phyloP scores from a whole-genome alignment of 2,329 filamentous ascomycete species.

The Sarocladium oryzae region DNA sequence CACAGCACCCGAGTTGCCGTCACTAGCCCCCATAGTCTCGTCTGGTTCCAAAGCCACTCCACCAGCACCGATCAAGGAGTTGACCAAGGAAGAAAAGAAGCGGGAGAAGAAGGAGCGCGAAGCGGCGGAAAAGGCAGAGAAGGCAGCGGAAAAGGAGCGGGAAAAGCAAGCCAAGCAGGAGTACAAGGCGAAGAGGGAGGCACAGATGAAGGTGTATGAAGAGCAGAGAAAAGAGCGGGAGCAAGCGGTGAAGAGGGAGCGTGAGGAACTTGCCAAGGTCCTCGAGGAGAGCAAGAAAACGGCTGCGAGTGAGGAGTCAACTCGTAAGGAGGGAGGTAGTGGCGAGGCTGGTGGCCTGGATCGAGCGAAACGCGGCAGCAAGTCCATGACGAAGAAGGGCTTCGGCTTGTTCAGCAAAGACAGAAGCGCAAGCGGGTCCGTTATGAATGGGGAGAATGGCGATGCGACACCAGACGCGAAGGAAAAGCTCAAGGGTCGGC shows the following conservation, averaged over 20 bases:
- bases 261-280: slow-evolving; percentile 55
- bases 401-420: slow-evolving; percentile 60
- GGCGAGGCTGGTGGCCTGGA: slow-evolving; percentile 46
- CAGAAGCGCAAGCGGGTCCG: slow-evolving; percentile 24
- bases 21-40: slow-evolving; percentile 12
- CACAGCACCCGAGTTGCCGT: slow-evolving; percentile 47
- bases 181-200: slow-evolving; percentile 37
- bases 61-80: slow-evolving; percentile 19
- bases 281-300: slow-evolving; percentile 61
- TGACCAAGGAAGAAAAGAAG: slow-evolving; percentile 55
- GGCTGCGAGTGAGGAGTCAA: slow-evolving; percentile 46
- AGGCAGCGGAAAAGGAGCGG: slow-evolving; percentile 39
- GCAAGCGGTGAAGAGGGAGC: slow-evolving; percentile 46
- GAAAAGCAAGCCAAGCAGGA: slow-evolving; percentile 39
- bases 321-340: slow-evolving; percentile 34
- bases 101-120: slow-evolving; percentile 64
- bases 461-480: slow-evolving; percentile 34
- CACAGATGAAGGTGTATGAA: slow-evolving; percentile 47
- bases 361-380: slow-evolving; percentile 64
- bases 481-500: slow-evolving; percentile 54
- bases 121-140: slow-evolving; percentile 48
- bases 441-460: slow-evolving; percentile 19
- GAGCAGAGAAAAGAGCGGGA: slow-evolving; percentile 50
- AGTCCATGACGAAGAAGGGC: slow-evolving; percentile 72
- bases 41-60: not conserved